Evolutionary conservation across 805 yeast species (phyloP), one percentile per base, ranked within the genome.

Genomic region (Wickerhamomyces strasburgensis): DNA sequence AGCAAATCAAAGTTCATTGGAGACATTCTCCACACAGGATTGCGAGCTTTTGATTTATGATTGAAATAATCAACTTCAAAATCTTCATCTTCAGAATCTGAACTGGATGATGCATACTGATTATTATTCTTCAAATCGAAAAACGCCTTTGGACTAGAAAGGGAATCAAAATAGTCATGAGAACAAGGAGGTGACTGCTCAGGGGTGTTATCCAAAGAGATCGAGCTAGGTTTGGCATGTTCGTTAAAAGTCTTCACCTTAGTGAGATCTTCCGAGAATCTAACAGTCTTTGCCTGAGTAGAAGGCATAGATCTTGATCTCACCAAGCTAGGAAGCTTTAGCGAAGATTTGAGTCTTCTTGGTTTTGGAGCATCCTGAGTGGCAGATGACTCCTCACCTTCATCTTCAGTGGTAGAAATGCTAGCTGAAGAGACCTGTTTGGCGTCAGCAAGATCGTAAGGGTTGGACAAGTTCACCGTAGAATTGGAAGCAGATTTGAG

Each of bases 241-340:
- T 78, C 78, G 48, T 77, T 75, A 52, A 82, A 81, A 50, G 74
- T 73, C 56, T 80, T 80, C 38, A 82, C 71, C 28, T 76, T 76
- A 36, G 76, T 79, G 40, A 80, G 61, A 34, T 73, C 64, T 5
- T 72, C 56, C 1, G 86, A 84, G 56, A 81, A 81, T 37, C 85
- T 62, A 29, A 81, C 88, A 6, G 75, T 72, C 54, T 78, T 80
- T 5, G 40, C 33, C 10, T 21, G 25, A 14, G 62, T 44, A 14
- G 49, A 42, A 39, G 81, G 84, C 52, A 80, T 70, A 0, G 81
- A 67, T 46, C 53, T 65, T 38, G 60, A 67, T 50, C 65, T 57
- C 30, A 43, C 46, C 24, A 68, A 45, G 6, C 60, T 54, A n/a
- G 69, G 64, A 18, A 72, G 65, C 49, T 73, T 77, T 24, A 77